Evolutionary conservation across 208 protist species (phyloP), one percentile per base, ranked within the genome.

Genomic region (Acanthamoeba polyphaga): DNA sequence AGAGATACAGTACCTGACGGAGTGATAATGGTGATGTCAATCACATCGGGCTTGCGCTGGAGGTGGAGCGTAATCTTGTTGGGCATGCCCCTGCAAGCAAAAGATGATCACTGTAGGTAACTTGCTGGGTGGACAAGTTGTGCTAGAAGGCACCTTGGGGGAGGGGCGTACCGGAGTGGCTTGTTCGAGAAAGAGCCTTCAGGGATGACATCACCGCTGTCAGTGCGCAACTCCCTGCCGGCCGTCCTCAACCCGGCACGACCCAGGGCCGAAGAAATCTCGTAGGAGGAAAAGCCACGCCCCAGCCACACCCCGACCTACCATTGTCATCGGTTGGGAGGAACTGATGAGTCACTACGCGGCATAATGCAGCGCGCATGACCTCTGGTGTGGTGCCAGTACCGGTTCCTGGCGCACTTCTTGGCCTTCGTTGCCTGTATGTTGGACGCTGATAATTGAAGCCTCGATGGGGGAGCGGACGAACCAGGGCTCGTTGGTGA

Each of bases 21-120:
- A 43, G 68, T 76, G 68, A 76, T 27, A 29, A 76, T 76, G 68
- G 68, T 76, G 68, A 76, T 76, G 68, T 76, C 68, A 0, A 76
- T 76, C 0, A 34, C 2, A 29, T 76, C 32, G 17, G 68, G 68
- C 15, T 76, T 76, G 68, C 68, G 68, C 27, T 4, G 13, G 7
- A 76, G 13, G 32, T 76, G 3, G 13, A 76, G 68, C 12, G 24
- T 76, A 13, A 76, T 76, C 24, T 32, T 22, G 15, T 43, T 4
- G 6, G 15, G 68, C 68, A 32, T 76, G 68, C 27, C 68, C 68
- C 68, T 76, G 58, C 58, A 38, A 38, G 38, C 38, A 1, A 3
- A 38, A n/a, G 38, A 38, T 38, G 38, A 38, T 3, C 1, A 3
- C 38, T n/a, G n/a, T n/a, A n/a, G n/a, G n/a, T n/a, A n/a, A n/a